Evolutionary conservation across 148 eudicot species (phyloP).

Genomic region (Dysphania ambrosioides): DNA sequence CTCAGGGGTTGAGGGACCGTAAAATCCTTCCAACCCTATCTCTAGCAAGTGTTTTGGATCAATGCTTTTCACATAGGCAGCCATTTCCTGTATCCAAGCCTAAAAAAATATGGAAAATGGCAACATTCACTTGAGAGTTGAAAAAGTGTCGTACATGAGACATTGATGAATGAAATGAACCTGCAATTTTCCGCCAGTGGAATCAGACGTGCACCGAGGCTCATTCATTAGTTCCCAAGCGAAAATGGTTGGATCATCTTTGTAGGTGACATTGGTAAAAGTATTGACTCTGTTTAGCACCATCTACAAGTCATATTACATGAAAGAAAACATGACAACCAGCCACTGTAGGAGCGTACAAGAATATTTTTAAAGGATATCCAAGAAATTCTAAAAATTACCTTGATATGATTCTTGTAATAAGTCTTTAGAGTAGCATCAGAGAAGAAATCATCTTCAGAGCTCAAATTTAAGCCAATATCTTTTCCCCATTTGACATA

Average conservation of each 20-base stretch:
- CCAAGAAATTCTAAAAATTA: slow-evolving; percentile 13
- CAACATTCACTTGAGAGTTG: neutral
- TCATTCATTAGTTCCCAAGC: slow-evolving; percentile 93
- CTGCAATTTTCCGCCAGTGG: slow-evolving; percentile 75
- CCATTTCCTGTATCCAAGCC: slow-evolving; percentile 94
- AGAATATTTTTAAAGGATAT: too few relatives aligned
- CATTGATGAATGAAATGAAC: slow-evolving; percentile 25
- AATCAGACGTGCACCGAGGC: slow-evolving; percentile 66
- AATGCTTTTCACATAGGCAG: slow-evolving; percentile 65
- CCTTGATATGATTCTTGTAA: slow-evolving; percentile 74
- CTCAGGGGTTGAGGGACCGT: slow-evolving; percentile 70
- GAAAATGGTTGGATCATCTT: slow-evolving; percentile 87
- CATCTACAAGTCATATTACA: slow-evolving; percentile 36
- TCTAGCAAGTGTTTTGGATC: slow-evolving; percentile 78
- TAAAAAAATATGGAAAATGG: slow-evolving; percentile 23
- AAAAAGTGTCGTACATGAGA: neutral
- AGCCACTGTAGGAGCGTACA: neutral
- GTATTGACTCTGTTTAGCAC: slow-evolving; percentile 79
- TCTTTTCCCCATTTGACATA: slow-evolving; percentile 91
- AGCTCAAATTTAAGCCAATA: slow-evolving; percentile 61
- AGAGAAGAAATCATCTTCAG: slow-evolving; percentile 71
- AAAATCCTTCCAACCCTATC: slow-evolving; percentile 81
- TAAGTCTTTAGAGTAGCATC: slow-evolving; percentile 61
- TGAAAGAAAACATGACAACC: neutral
- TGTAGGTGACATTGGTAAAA: slow-evolving; percentile 67